phyloP scores from a whole-genome alignment of 75 land plant genomes.

The Picea sitchensis region DNA sequence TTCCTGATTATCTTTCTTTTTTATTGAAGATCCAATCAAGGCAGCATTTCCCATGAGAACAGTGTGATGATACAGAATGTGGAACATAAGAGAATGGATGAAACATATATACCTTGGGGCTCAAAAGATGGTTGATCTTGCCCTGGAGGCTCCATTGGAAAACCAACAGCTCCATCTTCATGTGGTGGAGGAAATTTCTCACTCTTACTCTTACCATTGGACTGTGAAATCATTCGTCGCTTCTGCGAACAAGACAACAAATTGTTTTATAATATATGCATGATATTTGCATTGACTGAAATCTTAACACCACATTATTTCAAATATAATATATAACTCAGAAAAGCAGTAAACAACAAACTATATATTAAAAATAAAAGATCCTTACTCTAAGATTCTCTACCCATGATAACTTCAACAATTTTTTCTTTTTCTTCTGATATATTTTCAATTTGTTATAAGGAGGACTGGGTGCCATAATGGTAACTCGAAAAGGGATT shows the following conservation, averaged over 20 bases:
- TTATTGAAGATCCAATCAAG: conserved; percentile 30
- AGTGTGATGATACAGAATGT: conserved; percentile 37
- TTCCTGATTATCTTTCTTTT: conserved; percentile 27
- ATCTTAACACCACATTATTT: no score
- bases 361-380: no score
- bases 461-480: no score
- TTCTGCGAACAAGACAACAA: conserved; percentile 38
- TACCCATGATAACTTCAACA: no score
- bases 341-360: no score
- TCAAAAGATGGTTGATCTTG: conserved; percentile 24
- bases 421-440: no score
- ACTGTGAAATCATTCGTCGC: conserved; percentile 58
- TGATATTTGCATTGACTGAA: no score
- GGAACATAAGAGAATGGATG: conserved; percentile 32
- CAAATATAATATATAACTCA: no score
- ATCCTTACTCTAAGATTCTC: no score
- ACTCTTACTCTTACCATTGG: conserved; percentile 88
- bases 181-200: conserved; percentile 92
- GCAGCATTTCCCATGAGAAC: conserved; percentile 48
- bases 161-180: conserved; percentile 81
- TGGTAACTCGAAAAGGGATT: no score
- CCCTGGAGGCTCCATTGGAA: conserved; percentile 56
- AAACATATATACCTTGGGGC: background rate
- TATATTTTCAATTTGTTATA: no score
- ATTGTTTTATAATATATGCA: no score